Percentiles rank a stretch among this genome's conserved stretches.
Evolutionary conservation across 805 yeast genomes (phyloP).

Genomic region (Candida suzukii): DNA sequence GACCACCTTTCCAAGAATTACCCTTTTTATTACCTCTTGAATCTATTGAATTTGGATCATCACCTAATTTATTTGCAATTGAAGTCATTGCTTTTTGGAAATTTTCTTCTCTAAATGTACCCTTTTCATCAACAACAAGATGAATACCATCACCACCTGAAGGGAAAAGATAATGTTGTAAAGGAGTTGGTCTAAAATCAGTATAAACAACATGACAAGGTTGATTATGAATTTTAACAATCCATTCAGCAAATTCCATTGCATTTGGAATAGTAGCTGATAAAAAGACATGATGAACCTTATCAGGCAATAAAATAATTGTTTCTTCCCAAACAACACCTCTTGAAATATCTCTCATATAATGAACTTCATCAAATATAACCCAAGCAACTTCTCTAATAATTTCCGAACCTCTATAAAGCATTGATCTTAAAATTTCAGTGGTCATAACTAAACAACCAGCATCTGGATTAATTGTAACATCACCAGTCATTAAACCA

Average conservation of each 20-base stretch:
- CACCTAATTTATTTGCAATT: constrained; percentile 75
- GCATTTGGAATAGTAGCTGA: constrained; percentile 98
- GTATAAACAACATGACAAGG: constrained; percentile 99
- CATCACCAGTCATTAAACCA: constrained; percentile 99
- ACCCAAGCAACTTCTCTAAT: constrained; percentile 99
- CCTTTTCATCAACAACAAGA: constrained; percentile 95
- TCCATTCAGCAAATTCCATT: constrained; percentile 98
- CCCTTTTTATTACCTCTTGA: constrained; percentile 70
- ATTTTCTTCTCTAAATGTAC: constrained; percentile 92
- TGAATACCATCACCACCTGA: constrained; percentile 99
- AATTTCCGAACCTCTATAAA: constrained; percentile 94
- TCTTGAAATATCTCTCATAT: constrained; percentile 95
- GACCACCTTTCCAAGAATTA: constrained; percentile 82
- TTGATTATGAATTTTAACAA: constrained; percentile 87
- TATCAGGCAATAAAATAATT: constrained; percentile 89
- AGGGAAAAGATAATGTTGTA: constrained; percentile 95
- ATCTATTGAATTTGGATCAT: constrained; percentile 62
- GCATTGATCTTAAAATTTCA: constrained; percentile 93
- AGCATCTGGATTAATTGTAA: constrained; percentile 96
- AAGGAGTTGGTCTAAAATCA: constrained; percentile 97
- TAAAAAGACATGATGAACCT: constrained; percentile 86
- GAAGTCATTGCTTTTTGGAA: constrained; percentile 98
- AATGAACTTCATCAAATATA: constrained; percentile 95
- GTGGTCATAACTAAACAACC: constrained; percentile 98
- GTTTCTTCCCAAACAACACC: constrained; percentile 99